Percentiles rank a stretch among this genome's conserved stretches.
phyloP scores from a whole-genome alignment of 129 eudicot genomes.

The Tagetes patula region DNA sequence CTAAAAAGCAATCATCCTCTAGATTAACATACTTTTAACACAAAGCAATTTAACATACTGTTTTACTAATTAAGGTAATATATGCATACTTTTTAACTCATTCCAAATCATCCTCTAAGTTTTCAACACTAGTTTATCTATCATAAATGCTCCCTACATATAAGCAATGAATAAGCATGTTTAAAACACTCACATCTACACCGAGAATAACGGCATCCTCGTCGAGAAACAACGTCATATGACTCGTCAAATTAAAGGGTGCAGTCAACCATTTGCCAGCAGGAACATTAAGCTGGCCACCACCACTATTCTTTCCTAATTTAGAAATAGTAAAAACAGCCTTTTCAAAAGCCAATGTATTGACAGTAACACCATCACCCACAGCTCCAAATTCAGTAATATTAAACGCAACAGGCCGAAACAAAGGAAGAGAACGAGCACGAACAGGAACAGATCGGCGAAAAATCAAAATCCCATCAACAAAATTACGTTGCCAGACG shows the following conservation, averaged over 20 bases:
- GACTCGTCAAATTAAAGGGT: constrained; percentile 94
- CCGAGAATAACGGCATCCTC: constrained; percentile 91
- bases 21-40: too few relatives aligned
- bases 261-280: constrained; percentile 95
- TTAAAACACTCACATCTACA: constrained; percentile 66
- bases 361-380: constrained; percentile 74
- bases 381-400: constrained; percentile 88
- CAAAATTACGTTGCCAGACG: constrained; percentile 59
- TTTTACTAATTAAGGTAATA: not conserved
- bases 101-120: not conserved
- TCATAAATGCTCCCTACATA: not conserved
- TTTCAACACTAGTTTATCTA: not conserved
- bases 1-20: not conserved
- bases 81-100: not conserved
- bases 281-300: constrained; percentile 96
- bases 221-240: constrained; percentile 88
- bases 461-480: constrained; percentile 44
- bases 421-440: constrained; percentile 40
- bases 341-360: constrained; percentile 81
- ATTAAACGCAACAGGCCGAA: constrained; percentile 68
- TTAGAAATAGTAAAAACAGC: constrained; percentile 65
- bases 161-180: not conserved
- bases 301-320: constrained; percentile 71
- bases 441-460: constrained; percentile 29
- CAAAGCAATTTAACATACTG: not conserved